Base-by-base conservation (phyloP, 106 monocot species). In the Dioscorea zingiberensis region DNA sequence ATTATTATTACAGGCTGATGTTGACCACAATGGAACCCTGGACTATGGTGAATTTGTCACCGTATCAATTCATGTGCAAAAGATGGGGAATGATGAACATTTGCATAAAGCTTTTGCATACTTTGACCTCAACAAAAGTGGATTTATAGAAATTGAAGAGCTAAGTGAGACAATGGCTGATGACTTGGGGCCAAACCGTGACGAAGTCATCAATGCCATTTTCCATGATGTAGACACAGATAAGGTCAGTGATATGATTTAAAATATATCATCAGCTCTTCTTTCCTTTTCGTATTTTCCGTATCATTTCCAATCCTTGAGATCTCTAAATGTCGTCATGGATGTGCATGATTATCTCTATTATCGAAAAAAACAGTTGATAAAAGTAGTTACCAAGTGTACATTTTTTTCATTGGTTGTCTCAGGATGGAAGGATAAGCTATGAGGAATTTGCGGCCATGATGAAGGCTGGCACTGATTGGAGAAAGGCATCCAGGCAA, bases 391-490 rank as follows among this genome's bases (percentile, higher is more conserved):
- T 38, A 38, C 38, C 10, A 3, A 8, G 10, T 38, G 6, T 6
- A 38, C 10, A 8, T 38, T 0, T 38, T 38, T 30, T 30, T 2
- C 4, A 7, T 30, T 30, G 30, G 7, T 30, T 38, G 10, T 38
- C 38, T 38, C 38, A 86, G 82, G 86, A 86, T 63, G 78, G 78
- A 15, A 81, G 75, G 24, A 86, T 86, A 45, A 86, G 86, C 69
- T 86, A 82, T 16, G 78, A 86, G 14, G 82, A 86, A 62, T 86
- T 86, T 59, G 75, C 78, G 13, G 47, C 75, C 2, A 86, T 86
- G 86, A 86, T 86, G 86, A 86, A 86, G 64, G 71, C 81, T 18
- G 81, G 81, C 17, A 86, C 86, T 12, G 86, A 86, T 58, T 86
- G 86, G 86, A 86, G 86, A 44, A 86, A 38, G 38, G 38, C 38